Conservation (phyloP, 106 monocot species). For the Gastrodia elata region DNA sequence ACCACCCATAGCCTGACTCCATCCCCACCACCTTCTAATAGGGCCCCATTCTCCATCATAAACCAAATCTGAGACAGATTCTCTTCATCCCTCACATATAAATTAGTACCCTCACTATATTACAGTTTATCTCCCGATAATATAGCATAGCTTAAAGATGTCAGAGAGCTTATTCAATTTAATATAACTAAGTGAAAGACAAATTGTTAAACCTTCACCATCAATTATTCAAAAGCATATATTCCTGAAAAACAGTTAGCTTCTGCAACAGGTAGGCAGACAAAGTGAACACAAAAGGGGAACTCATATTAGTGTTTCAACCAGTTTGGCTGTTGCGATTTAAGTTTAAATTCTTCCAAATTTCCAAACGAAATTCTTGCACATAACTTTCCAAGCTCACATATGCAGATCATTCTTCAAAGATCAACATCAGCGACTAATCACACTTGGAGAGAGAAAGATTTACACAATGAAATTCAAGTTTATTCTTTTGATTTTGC, state of each 20-base stretch:
- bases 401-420: not conserved
- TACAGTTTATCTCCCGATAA: no score
- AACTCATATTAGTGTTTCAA: not conserved
- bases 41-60: no score
- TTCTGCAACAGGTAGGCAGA: not conserved
- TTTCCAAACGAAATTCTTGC: not conserved
- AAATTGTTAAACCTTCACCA: no score
- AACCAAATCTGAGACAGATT: no score
- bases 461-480: not conserved
- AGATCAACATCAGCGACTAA: not conserved
- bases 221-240: no score
- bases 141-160: no score
- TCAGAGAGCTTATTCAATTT: no score
- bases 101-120: no score
- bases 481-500: not conserved
- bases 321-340: not conserved
- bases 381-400: not conserved
- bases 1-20: no score
- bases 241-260: not conserved
- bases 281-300: not conserved
- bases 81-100: no score
- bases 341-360: not conserved
- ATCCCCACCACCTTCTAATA: no score
- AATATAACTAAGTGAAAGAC: no score
- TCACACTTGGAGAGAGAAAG: not conserved